Percentiles rank a stretch among this genome's conserved stretches.
Evolutionary conservation across 306 rosid species (phyloP).

Genomic region (Carpinus viminea): DNA sequence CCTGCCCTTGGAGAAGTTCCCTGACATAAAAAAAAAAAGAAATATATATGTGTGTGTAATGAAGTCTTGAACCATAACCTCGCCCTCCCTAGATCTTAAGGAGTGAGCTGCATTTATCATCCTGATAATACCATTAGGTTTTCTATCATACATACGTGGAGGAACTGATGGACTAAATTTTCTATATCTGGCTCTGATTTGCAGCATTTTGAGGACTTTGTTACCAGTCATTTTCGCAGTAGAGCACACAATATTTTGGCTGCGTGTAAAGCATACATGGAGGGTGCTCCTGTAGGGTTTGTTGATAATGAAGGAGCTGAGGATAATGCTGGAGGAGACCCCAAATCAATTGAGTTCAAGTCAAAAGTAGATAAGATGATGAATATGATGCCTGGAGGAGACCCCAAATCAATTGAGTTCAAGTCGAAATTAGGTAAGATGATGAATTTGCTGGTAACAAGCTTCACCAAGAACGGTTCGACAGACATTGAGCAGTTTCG

Average conservation of each 20-base stretch:
- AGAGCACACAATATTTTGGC: slow-evolving; percentile 53
- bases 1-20: no score
- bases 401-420: slow-evolving; percentile 34
- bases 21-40: no score
- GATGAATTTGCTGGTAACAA: slow-evolving; percentile 58
- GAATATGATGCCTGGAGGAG: slow-evolving; percentile 14
- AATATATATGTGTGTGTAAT: not conserved
- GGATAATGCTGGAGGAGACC: not conserved
- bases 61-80: no score
- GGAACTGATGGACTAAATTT: not conserved
- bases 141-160: not conserved
- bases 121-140: not conserved
- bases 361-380: slow-evolving; percentile 53
- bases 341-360: slow-evolving; percentile 40
- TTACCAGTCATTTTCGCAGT: slow-evolving; percentile 49
- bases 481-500: slow-evolving; percentile 58
- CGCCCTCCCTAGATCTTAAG: no score
- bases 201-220: slow-evolving; percentile 81
- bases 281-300: slow-evolving; percentile 62
- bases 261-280: slow-evolving; percentile 58
- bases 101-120: not conserved
- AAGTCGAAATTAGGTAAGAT: slow-evolving; percentile 46
- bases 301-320: slow-evolving; percentile 25
- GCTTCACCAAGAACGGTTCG: slow-evolving; percentile 67
- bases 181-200: slow-evolving; percentile 7